A percentile compares a stretch with the other conserved stretches of the same genome.
These are phyloP conservation scores for Macrolepiota fuliginosa DNA, from an alignment of 768 basidiomycete genomes.

Conservation along the genomic window DNA sequence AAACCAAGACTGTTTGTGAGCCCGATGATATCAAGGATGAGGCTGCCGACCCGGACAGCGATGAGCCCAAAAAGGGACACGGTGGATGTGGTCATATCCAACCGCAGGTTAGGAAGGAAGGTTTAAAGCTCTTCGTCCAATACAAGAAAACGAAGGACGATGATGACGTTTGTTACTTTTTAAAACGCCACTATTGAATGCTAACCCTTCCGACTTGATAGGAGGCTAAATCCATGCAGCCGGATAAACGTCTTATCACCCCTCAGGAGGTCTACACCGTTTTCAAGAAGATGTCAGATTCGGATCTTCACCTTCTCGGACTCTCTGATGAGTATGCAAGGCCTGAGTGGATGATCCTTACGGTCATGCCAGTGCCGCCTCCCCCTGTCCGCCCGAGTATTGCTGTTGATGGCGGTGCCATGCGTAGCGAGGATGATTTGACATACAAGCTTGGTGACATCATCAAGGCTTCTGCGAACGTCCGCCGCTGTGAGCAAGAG, in stretches of 20 bases:
- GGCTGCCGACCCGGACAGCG: slow-evolving; percentile 62
- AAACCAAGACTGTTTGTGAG: slow-evolving; percentile 86
- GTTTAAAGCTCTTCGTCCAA: slow-evolving; percentile 89
- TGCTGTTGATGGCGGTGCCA: slow-evolving; percentile 93
- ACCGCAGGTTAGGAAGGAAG: slow-evolving; percentile 90
- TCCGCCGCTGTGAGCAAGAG: slow-evolving; percentile 91
- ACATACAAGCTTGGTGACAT: slow-evolving; percentile 98
- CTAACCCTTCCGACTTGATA: slow-evolving; percentile 26
- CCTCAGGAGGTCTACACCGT: slow-evolving; percentile 90
- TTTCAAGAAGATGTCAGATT: slow-evolving; percentile 93
- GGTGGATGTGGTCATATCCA: slow-evolving; percentile 97
- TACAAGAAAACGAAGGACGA: slow-evolving; percentile 96
- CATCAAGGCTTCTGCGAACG: slow-evolving; percentile 91
- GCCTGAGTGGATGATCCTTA: slow-evolving; percentile 99
- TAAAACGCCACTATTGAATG: slow-evolving; percentile 7
- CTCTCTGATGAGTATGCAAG: slow-evolving; percentile 94
- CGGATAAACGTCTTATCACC: slow-evolving; percentile 79
- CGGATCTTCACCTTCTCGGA: slow-evolving; percentile 85
- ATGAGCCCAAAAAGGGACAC: slow-evolving; percentile 85
- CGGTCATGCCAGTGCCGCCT: slow-evolving; percentile 95
- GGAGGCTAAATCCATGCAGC: slow-evolving; percentile 80
- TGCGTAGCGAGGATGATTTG: slow-evolving; percentile 97
- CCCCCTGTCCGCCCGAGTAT: slow-evolving; percentile 98
- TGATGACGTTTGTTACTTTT: slow-evolving; percentile 69
- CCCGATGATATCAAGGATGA: slow-evolving; percentile 88